Evolutionary conservation across 2,329 filamentous ascomycete species (phyloP).

Genomic region (Aureobasidium lini): DNA sequence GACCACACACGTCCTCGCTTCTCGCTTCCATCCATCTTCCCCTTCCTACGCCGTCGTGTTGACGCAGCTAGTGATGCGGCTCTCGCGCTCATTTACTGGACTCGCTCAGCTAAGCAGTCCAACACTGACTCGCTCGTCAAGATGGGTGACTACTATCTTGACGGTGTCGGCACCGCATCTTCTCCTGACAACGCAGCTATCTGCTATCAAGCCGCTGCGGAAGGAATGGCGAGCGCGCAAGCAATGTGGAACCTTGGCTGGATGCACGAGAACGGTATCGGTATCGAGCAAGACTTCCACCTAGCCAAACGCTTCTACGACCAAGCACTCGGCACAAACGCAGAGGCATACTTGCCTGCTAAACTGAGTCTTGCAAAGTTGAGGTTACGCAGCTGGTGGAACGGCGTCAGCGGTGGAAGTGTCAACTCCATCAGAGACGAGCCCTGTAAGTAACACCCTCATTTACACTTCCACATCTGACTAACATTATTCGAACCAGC

Average conservation of each 20-base stretch:
- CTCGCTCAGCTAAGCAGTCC: conserved; percentile 81
- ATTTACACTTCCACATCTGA: background rate
- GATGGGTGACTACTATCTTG: conserved; percentile 95
- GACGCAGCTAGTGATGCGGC: conserved; percentile 49
- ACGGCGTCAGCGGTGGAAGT: conserved; percentile 80
- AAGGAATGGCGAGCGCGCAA: conserved; percentile 86
- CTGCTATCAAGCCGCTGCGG: conserved; percentile 87
- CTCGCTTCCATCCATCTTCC: conserved; percentile 19
- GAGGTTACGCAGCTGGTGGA: conserved; percentile 83
- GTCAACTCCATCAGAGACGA: conserved; percentile 91
- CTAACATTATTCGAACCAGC: background rate
- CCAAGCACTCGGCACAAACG: conserved; percentile 80
- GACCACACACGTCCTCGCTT: conserved; percentile 50
- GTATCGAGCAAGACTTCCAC: conserved; percentile 90
- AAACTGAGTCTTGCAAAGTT: conserved; percentile 82
- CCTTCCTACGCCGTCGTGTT: conserved; percentile 18
- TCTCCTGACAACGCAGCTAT: conserved; percentile 74
- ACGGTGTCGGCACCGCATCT: conserved; percentile 57
- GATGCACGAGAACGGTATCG: conserved; percentile 98
- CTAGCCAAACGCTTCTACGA: conserved; percentile 96
- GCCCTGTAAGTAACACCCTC: background rate
- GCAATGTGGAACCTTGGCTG: conserved; percentile 95
- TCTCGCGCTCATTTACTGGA: conserved; percentile 87
- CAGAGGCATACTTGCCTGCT: conserved; percentile 86
- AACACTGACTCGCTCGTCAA: conserved; percentile 95